These are phyloP conservation scores for Gliomastix tumulicola DNA, from an alignment of 2,329 filamentous ascomycete species.

Conservation along the genomic window DNA sequence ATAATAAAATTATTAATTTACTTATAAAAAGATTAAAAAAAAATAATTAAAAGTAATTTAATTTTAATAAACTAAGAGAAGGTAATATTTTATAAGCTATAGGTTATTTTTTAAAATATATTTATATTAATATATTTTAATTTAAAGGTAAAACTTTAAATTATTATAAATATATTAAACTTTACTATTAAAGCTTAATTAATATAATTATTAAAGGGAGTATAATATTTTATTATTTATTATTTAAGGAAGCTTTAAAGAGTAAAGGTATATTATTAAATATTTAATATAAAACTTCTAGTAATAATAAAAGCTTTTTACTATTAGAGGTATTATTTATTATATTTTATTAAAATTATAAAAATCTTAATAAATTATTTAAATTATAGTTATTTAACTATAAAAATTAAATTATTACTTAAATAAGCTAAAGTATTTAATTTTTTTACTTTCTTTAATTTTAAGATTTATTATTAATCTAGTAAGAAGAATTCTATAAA, in stretches of 20 bases:
- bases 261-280: slow-evolving; percentile 11
- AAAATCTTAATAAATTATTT: not conserved
- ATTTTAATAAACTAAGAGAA: too few relatives aligned
- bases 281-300: slow-evolving; percentile 15
- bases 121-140: slow-evolving; percentile 3
- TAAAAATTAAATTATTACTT: slow-evolving; percentile 8
- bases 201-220: too few relatives aligned
- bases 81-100: slow-evolving; percentile 3
- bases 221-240: slow-evolving; percentile 2
- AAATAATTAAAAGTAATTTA: not conserved
- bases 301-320: slow-evolving; percentile 14
- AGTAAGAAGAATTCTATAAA: too few relatives aligned
- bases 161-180: too few relatives aligned
- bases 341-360: not conserved
- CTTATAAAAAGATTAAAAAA: too few relatives aligned
- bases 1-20: too few relatives aligned
- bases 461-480: not conserved
- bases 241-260: slow-evolving; percentile 1
- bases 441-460: too few relatives aligned
- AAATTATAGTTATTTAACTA: slow-evolving; percentile 1
- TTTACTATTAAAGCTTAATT: too few relatives aligned
- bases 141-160: too few relatives aligned
- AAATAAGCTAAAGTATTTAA: too few relatives aligned
- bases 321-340: not conserved
- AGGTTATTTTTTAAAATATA: slow-evolving; percentile 1